phyloP scores from a whole-genome alignment of 1,284 basidiomycete genomes.

The Fereydounia khargensis region DNA sequence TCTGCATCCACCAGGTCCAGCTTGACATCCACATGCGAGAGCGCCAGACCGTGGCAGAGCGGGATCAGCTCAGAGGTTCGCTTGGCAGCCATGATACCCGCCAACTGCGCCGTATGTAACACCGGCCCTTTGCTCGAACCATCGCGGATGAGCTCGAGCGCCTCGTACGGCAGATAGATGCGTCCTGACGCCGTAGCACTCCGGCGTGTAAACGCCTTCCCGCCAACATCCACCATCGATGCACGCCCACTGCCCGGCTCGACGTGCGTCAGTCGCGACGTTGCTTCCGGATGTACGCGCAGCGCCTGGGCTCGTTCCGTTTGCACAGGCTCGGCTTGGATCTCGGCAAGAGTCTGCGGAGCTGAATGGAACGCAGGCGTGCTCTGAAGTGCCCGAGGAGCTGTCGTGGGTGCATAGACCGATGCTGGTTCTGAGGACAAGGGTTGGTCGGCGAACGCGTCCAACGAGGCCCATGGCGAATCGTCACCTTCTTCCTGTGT shows the following conservation, averaged over 20 bases:
- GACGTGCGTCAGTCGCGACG: slow-evolving; percentile 66
- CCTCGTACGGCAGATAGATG: slow-evolving; percentile 69
- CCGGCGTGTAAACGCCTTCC: slow-evolving; percentile 68
- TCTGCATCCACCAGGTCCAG: slow-evolving; percentile 59
- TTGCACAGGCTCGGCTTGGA: no score
- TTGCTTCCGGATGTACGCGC: no score
- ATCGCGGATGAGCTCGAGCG: slow-evolving; percentile 64
- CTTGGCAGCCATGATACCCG: slow-evolving; percentile 83
- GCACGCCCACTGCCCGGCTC: slow-evolving; percentile 67
- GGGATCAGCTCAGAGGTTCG: slow-evolving; percentile 69
- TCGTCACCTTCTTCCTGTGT: slow-evolving; percentile 14
- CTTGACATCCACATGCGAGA: slow-evolving; percentile 69
- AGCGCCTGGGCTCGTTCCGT: no score
- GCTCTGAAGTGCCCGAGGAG: no score
- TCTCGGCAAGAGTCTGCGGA: no score
- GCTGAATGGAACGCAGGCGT: no score
- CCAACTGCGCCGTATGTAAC: slow-evolving; percentile 71
- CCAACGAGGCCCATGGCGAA: slow-evolving; percentile 41
- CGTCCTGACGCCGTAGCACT: slow-evolving; percentile 73
- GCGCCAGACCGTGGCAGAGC: slow-evolving; percentile 73
- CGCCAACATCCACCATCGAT: slow-evolving; percentile 75
- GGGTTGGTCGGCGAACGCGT: slow-evolving; percentile 42
- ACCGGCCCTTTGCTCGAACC: slow-evolving; percentile 55
- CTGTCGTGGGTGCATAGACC: no score
- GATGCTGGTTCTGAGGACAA: no score